These are phyloP conservation scores for Huntiella moniliformis DNA, from an alignment of 2,329 filamentous ascomycete species.

Conservation along the genomic window DNA sequence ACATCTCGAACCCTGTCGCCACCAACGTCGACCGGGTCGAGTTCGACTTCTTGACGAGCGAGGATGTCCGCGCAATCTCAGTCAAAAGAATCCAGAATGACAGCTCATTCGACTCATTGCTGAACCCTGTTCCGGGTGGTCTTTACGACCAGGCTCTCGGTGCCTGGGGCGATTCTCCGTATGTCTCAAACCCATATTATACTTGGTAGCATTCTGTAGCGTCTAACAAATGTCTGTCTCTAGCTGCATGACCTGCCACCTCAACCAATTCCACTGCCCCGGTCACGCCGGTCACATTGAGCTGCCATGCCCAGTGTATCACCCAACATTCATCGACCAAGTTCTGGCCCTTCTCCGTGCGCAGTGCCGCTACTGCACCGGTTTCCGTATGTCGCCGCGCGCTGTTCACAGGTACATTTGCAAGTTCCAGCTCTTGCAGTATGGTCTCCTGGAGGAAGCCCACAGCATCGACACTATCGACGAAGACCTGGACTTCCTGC, in stretches of 20 bases:
- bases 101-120: constrained; percentile 78
- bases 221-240: constrained; percentile 3
- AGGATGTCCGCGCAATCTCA: constrained; percentile 75
- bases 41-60: constrained; percentile 65
- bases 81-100: constrained; percentile 89
- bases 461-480: constrained; percentile 35
- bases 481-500: constrained; percentile 27
- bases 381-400: constrained; percentile 59
- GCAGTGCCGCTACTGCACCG: constrained; percentile 80
- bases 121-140: constrained; percentile 77
- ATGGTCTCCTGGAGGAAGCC: constrained; percentile 59
- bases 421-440: constrained; percentile 69
- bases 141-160: constrained; percentile 85
- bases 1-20: constrained; percentile 62
- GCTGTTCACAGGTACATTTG: constrained; percentile 64
- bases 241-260: constrained; percentile 83
- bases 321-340: constrained; percentile 93
- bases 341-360: constrained; percentile 67
- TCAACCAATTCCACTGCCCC: constrained; percentile 64
- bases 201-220: neutral
- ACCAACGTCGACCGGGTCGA: constrained; percentile 74
- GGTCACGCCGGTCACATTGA: constrained; percentile 93
- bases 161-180: constrained; percentile 73
- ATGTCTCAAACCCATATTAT: constrained; percentile 16
- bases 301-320: constrained; percentile 80